A percentile compares a stretch with the other conserved stretches of the same genome.
phyloP scores from a whole-genome alignment of 2,329 filamentous ascomycete species.

The Periconia sp. region DNA sequence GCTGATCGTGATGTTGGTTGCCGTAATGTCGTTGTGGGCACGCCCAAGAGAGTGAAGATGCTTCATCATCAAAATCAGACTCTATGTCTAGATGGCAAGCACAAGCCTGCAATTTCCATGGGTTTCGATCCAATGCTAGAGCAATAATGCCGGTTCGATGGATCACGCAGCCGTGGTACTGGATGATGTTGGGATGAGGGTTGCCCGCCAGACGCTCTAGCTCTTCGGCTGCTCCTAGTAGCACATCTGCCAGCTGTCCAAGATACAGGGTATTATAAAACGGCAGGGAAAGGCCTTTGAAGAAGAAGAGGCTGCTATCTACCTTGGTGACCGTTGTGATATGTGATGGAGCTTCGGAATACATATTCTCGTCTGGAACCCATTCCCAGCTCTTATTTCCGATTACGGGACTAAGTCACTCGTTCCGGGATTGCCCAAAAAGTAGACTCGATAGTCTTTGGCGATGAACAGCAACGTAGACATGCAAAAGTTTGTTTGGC shows the following conservation, averaged over 20 bases:
- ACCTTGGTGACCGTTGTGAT: conserved; percentile 8
- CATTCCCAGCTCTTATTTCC: conserved; percentile 9
- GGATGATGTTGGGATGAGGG: conserved; percentile 13
- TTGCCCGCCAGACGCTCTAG: conserved; percentile 9
- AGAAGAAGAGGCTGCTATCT: conserved; percentile 9
- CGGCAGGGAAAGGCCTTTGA: conserved; percentile 11
- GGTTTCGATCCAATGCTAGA: conserved; percentile 8
- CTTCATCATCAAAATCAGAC: conserved; percentile 7
- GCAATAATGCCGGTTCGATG: conserved; percentile 7
- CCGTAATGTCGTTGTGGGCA: conserved; percentile 46
- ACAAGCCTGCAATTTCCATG: conserved; percentile 4
- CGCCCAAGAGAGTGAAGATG: conserved; percentile 23
- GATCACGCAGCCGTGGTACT: conserved; percentile 13
- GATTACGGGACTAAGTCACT: conserved; percentile 10
- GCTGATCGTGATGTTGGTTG: conserved; percentile 42
- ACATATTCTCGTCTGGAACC: conserved; percentile 13
- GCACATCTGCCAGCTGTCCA: conserved; percentile 8
- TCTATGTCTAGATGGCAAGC: conserved; percentile 5
- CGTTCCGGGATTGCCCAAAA: too few relatives aligned
- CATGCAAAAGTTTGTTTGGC: too few relatives aligned
- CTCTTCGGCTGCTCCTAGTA: conserved; percentile 15
- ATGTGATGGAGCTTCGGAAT: conserved; percentile 10
- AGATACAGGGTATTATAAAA: conserved; percentile 7
- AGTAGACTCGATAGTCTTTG: too few relatives aligned
- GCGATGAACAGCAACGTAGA: too few relatives aligned